These are phyloP conservation scores for Lineolata rhizophorae DNA, from an alignment of 495 filamentous ascomycete genomes.

Conservation along the genomic window DNA sequence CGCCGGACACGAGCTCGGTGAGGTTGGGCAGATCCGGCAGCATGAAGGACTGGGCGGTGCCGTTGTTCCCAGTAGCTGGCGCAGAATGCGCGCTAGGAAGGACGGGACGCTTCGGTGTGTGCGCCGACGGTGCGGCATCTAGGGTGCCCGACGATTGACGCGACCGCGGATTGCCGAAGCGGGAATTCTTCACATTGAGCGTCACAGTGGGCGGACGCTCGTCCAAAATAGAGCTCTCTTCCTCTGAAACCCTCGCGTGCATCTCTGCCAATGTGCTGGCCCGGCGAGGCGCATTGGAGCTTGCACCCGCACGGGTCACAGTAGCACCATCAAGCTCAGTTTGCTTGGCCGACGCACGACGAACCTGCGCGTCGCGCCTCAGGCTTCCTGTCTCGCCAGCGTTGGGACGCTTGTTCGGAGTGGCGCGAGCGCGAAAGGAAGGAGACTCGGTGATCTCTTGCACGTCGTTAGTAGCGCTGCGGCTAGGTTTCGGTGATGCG, in stretches of 20 bases:
- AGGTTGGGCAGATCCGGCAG: conserved; percentile 48
- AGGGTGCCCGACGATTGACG: too few relatives aligned
- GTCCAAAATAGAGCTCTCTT: conserved; percentile 14
- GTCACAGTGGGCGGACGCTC: conserved; percentile 27
- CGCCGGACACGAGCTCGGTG: conserved; percentile 47
- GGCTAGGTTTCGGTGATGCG: too few relatives aligned
- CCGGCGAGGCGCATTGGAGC: too few relatives aligned
- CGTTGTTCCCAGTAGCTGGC: conserved; percentile 6
- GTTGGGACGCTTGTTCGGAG: too few relatives aligned
- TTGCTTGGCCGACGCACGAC: conserved; percentile 10
- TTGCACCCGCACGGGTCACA: too few relatives aligned
- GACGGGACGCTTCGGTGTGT: conserved; percentile 19
- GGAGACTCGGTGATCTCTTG: too few relatives aligned
- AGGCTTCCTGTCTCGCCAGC: conserved; percentile 8
- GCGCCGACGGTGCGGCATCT: too few relatives aligned
- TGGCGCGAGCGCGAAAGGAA: too few relatives aligned
- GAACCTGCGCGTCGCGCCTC: conserved; percentile 12
- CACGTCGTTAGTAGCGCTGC: too few relatives aligned
- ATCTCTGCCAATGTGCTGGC: too few relatives aligned
- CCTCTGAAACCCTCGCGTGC: too few relatives aligned
- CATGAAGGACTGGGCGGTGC: conserved; percentile 34
- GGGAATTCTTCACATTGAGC: conserved; percentile 28
- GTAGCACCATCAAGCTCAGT: too few relatives aligned
- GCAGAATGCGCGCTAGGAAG: conserved; percentile 5
- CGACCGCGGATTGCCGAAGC: conserved; percentile 28